These are phyloP conservation scores for Apiospora koreana DNA, from an alignment of 2,329 filamentous ascomycete species.

Conservation along the genomic window DNA sequence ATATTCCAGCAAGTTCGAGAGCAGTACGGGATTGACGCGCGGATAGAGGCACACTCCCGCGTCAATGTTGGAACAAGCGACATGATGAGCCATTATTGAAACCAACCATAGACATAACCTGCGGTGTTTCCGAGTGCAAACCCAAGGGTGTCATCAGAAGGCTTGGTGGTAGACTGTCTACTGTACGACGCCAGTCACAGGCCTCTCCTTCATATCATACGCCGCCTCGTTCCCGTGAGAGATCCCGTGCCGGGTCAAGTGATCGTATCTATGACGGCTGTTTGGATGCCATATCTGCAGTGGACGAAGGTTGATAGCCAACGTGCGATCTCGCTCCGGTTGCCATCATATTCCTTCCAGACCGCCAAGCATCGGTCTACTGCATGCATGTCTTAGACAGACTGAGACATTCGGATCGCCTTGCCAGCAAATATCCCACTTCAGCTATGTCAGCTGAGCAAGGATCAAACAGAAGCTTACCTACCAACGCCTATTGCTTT, in stretches of 20 bases:
- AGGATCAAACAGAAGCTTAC: not conserved
- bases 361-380: conserved; percentile 10
- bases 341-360: conserved; percentile 5
- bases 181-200: not conserved
- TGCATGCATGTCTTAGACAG: conserved; percentile 19
- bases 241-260: not conserved
- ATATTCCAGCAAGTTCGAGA: conserved; percentile 2
- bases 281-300: not conserved
- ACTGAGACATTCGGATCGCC: conserved; percentile 12
- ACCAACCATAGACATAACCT: not conserved
- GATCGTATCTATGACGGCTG: not conserved
- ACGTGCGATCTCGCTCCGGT: conserved; percentile 9
- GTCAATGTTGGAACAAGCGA: not conserved
- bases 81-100: not conserved
- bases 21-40: conserved; percentile 22
- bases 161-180: not conserved
- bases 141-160: not conserved
- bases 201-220: not conserved
- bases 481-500: not conserved
- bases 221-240: not conserved
- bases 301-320: conserved; percentile 3
- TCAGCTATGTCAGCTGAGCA: conserved; percentile 18
- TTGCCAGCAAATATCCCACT: conserved; percentile 7
- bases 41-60: not conserved
- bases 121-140: not conserved